Evolutionary conservation across 441 rosid genomes (phyloP).

Genomic region (Biscutella laevigata): DNA sequence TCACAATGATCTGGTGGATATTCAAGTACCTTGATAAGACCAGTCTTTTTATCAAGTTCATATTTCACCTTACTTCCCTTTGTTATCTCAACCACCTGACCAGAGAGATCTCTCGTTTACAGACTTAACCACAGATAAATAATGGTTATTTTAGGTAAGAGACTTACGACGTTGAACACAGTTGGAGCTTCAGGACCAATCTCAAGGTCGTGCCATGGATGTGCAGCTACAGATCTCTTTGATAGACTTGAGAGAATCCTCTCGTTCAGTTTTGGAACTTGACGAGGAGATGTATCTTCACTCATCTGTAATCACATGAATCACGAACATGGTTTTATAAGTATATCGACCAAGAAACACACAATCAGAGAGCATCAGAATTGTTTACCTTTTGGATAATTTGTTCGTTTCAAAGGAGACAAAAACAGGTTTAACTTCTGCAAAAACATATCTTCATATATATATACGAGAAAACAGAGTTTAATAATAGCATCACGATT

Average conservation of each 20-base stretch:
- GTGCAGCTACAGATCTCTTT: conserved; percentile 95
- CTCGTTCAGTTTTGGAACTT: conserved; percentile 66
- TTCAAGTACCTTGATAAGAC: conserved; percentile 61
- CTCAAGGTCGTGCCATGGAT: conserved; percentile 99
- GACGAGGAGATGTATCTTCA: conserved; percentile 27
- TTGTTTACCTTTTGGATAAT: too few species aligned
- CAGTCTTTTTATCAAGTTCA: conserved; percentile 93
- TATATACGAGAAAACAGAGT: background rate
- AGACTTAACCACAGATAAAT: background rate
- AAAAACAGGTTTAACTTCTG: conserved; percentile 9
- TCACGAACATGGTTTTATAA: too few species aligned
- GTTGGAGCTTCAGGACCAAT: conserved; percentile 92
- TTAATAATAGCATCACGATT: conserved; percentile 24
- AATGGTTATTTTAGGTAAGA: background rate
- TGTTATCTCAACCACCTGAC: conserved; percentile 78
- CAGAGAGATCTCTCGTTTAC: background rate
- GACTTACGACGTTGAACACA: conserved; percentile 74
- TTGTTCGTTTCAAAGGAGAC: background rate
- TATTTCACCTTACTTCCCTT: conserved; percentile 94
- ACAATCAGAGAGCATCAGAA: too few species aligned
- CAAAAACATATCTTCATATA: conserved; percentile 6
- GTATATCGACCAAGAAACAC: too few species aligned
- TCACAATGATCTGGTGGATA: background rate
- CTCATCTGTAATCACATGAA: conserved; percentile 44
- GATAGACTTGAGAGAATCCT: conserved; percentile 92